These are phyloP conservation scores for Phaeolepiota aurea DNA, from an alignment of 768 basidiomycete genomes.

Conservation along the genomic window DNA sequence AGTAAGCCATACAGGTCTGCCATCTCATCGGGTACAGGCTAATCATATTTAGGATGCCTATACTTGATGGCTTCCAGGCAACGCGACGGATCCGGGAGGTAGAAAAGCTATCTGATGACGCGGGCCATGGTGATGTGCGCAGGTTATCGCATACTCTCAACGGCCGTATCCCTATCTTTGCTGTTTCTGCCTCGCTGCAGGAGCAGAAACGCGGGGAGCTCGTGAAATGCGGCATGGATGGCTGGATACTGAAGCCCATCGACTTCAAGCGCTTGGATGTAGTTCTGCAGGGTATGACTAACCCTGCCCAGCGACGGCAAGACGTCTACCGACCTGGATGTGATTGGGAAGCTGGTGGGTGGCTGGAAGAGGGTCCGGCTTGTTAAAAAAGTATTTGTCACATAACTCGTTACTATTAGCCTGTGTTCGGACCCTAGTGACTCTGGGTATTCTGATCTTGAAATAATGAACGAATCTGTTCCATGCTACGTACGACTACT, in stretches of 20 bases:
- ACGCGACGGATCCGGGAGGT: slow-evolving; percentile 57
- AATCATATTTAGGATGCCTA: slow-evolving; percentile 53
- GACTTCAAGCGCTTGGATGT: slow-evolving; percentile 60
- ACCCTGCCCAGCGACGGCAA: slow-evolving; percentile 35
- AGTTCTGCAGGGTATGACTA: slow-evolving; percentile 53
- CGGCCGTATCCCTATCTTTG: slow-evolving; percentile 71
- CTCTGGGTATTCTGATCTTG: too few relatives aligned
- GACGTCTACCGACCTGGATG: slow-evolving; percentile 46
- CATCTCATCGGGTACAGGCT: neutral
- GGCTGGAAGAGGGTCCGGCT: slow-evolving; percentile 32
- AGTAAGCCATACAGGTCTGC: slow-evolving; percentile 39
- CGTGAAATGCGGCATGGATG: slow-evolving; percentile 53
- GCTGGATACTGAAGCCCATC: slow-evolving; percentile 81
- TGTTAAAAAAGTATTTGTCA: too few relatives aligned
- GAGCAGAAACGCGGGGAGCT: slow-evolving; percentile 52
- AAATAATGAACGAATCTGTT: too few relatives aligned
- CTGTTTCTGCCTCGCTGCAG: slow-evolving; percentile 67
- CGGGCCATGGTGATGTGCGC: slow-evolving; percentile 4
- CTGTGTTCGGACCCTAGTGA: too few relatives aligned
- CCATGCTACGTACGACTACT: too few relatives aligned
- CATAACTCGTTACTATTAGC: too few relatives aligned
- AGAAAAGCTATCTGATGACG: slow-evolving; percentile 27
- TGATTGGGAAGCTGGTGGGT: slow-evolving; percentile 59
- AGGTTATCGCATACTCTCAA: slow-evolving; percentile 42
- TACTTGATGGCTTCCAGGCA: slow-evolving; percentile 67